Evolutionary conservation across 2,329 filamentous ascomycete genomes (phyloP).

Genomic region (Sordariomycetes sp.): DNA sequence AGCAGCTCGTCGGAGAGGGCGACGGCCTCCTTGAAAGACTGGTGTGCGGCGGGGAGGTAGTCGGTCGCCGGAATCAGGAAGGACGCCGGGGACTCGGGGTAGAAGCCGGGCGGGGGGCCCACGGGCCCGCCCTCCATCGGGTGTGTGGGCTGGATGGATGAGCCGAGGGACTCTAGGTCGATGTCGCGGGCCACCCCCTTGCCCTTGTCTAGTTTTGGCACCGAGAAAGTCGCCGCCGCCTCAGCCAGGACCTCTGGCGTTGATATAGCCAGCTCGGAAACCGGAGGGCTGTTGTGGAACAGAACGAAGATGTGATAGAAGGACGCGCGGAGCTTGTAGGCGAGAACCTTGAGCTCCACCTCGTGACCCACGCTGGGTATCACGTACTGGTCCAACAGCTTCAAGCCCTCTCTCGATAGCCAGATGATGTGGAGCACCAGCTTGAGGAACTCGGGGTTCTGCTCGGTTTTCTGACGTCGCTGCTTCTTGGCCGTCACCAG

Average conservation of each 20-base stretch:
- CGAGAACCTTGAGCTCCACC: constrained; percentile 75
- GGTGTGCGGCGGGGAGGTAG: constrained; percentile 70
- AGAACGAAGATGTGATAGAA: constrained; percentile 96
- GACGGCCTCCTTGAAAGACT: constrained; percentile 69
- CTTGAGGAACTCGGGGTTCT: constrained; percentile 66
- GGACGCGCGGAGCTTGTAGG: constrained; percentile 82
- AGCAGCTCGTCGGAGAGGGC: constrained; percentile 61
- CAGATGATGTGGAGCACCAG: constrained; percentile 85
- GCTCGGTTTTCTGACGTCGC: constrained; percentile 66
- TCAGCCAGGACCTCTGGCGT: constrained; percentile 27
- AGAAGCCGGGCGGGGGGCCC: constrained; percentile 40
- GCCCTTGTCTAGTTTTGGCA: constrained; percentile 29
- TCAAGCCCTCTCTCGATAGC: constrained; percentile 82
- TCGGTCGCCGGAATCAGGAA: constrained; percentile 71
- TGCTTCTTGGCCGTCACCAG: constrained; percentile 73
- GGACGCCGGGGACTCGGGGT: constrained; percentile 19
- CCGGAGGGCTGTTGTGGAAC: constrained; percentile 80
- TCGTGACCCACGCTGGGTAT: constrained; percentile 70
- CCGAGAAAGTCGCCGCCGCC: constrained; percentile 15
- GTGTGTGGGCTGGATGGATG: constrained; percentile 33
- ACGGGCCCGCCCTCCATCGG: constrained; percentile 46
- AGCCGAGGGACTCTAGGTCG: constrained; percentile 26
- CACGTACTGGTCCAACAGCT: constrained; percentile 78
- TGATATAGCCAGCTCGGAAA: constrained; percentile 47
- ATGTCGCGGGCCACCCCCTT: constrained; percentile 32